Evolutionary conservation across 2,329 filamentous ascomycete genomes (phyloP).

Genomic region (Pseudogymnoascus sp.): DNA sequence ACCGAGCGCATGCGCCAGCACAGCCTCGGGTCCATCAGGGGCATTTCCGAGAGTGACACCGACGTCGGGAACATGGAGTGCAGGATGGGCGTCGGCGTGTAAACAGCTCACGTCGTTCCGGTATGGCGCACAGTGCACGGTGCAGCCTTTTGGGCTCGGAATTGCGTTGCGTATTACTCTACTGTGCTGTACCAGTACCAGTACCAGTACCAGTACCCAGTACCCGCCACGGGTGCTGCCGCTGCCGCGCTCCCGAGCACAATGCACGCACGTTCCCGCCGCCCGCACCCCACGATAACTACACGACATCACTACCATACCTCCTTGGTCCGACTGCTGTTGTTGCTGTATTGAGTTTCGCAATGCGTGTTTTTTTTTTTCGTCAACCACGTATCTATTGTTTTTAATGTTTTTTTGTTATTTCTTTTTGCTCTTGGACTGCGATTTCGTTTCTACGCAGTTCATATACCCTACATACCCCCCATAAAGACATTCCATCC

Average conservation of each 20-base stretch:
- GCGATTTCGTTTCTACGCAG: background rate
- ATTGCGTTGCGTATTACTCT: background rate
- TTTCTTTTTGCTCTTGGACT: background rate
- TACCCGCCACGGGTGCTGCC: background rate
- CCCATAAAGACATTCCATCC: slow-evolving; percentile 3
- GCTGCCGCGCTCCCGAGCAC: slow-evolving; percentile 2
- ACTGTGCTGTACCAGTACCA: background rate
- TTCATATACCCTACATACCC: background rate
- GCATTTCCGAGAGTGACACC: slow-evolving; percentile 28
- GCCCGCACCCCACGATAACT: background rate
- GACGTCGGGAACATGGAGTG: slow-evolving; percentile 14
- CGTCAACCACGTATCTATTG: background rate
- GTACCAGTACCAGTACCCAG: background rate
- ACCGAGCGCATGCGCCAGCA: slow-evolving; percentile 76
- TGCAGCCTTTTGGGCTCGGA: background rate
- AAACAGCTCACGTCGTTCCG: background rate
- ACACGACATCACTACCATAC: background rate
- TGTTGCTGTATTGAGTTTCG: background rate
- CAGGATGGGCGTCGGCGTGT: background rate
- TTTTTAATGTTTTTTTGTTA: background rate
- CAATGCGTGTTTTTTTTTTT: background rate
- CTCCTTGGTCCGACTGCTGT: background rate
- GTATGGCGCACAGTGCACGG: background rate
- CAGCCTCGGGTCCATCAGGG: slow-evolving; percentile 29
- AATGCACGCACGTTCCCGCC: background rate